Evolutionary conservation across 208 protist genomes (phyloP), one percentile per base, ranked within the genome.

Genomic region (Angomonas deanei): DNA sequence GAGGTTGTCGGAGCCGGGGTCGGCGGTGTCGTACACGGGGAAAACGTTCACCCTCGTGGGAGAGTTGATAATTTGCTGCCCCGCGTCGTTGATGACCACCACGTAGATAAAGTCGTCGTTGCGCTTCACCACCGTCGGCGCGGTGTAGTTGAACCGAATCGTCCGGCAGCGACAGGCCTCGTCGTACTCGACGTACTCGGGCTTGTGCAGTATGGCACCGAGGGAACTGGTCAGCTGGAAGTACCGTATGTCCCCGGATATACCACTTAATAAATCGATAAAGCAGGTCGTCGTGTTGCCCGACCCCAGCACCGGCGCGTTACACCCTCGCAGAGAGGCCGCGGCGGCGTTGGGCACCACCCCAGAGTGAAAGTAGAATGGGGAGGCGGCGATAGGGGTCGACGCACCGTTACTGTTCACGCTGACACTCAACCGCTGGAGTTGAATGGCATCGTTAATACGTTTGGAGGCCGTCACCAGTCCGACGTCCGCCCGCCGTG

Each of bases 41-140:
- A 82, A 74, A 13, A 86, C 71, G 38, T 66, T 66, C n/a, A 86
- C 71, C 21, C 53, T 70, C 33, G 66, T 72, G 1, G 75, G 74
- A 31, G 64, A 68, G 28, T 62, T 64, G 30, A 64, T 64, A 0
- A 23, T 30, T 15, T 60, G 50, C 30, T 34, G 54, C 38, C 48
- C 65, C 17, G 34, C 58, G 17, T 68, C 64, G 52, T 62, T 76
- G 66, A 61, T 59, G 11, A 73, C 68, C 30, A 39, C 59, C 19
- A 81, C 79, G 32, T 64, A 53, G 66, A 86, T 50, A 52, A 61
- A 76, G 66, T 86, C 79, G 42, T 74, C 57, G 17, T 66, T 56
- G 31, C 68, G 70, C 19, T 26, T 57, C 6, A 34, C 11, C 19
- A 82, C 55, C 15, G 34, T 24, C 0, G 79, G 79, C 48, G 79